These are phyloP conservation scores for Pseudomonodictys pantanalensis DNA, from an alignment of 495 filamentous ascomycete species.

Conservation along the genomic window DNA sequence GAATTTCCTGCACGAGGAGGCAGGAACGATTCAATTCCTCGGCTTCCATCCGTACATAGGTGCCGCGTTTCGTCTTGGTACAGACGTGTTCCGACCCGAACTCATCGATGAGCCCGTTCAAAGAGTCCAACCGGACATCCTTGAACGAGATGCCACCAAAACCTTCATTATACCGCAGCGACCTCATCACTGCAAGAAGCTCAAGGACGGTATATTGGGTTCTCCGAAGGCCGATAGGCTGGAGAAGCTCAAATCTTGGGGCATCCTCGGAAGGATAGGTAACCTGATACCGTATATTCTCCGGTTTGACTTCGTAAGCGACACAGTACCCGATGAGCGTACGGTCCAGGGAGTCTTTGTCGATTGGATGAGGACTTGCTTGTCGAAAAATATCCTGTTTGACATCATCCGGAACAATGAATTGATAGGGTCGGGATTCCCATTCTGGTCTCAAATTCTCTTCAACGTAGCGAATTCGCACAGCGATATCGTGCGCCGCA, in stretches of 20 bases:
- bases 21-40: constrained; percentile 58
- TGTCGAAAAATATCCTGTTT: constrained; percentile 58
- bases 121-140: constrained; percentile 64
- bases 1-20: constrained; percentile 69
- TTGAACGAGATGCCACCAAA: constrained; percentile 83
- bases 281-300: constrained; percentile 54
- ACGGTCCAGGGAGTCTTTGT: constrained; percentile 74
- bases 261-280: constrained; percentile 72
- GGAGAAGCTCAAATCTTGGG: constrained; percentile 78
- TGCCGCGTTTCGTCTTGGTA: constrained; percentile 57
- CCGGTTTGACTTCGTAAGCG: constrained; percentile 55
- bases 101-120: constrained; percentile 61
- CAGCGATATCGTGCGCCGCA: constrained; percentile 71
- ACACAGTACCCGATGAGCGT: constrained; percentile 85
- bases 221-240: constrained; percentile 54
- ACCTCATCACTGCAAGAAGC: constrained; percentile 78
- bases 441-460: constrained; percentile 81
- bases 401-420: constrained; percentile 60
- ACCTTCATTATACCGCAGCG: constrained; percentile 87
- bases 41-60: constrained; percentile 54
- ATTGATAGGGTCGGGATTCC: constrained; percentile 66
- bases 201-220: constrained; percentile 68
- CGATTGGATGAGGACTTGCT: constrained; percentile 62
- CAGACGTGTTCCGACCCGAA: constrained; percentile 62
- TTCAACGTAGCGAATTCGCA: constrained; percentile 67